phyloP scores from a whole-genome alignment of 2,329 filamentous ascomycete genomes.

The Fusarium decemcellulare region DNA sequence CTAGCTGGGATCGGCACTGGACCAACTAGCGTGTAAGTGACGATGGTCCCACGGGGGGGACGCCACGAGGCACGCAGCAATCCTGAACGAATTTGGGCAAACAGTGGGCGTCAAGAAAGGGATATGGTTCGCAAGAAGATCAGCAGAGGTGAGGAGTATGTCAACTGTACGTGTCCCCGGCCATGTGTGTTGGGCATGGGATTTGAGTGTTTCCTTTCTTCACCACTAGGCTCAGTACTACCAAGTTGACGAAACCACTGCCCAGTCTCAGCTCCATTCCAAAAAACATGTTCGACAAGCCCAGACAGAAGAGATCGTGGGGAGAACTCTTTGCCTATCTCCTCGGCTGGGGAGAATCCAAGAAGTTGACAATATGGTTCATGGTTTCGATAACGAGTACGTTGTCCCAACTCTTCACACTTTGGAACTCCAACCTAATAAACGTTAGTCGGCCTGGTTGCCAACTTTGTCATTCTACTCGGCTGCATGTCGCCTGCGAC shows the following conservation, averaged over 20 bases:
- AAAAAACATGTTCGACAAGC: not conserved
- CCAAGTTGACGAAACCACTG: too few relatives aligned
- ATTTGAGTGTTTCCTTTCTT: not conserved
- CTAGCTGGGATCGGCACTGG: not conserved
- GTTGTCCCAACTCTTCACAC: not conserved
- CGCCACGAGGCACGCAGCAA: slow-evolving; percentile 6
- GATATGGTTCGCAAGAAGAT: not conserved
- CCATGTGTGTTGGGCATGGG: not conserved
- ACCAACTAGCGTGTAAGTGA: not conserved
- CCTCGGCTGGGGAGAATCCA: slow-evolving; percentile 30
- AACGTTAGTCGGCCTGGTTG: slow-evolving; percentile 22
- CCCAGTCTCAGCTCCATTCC: too few relatives aligned
- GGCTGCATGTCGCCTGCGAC: slow-evolving; percentile 24
- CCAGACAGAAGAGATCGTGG: slow-evolving; percentile 5
- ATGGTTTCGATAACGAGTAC: slow-evolving; percentile 28
- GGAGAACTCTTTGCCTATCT: slow-evolving; percentile 16
- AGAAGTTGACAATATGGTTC: slow-evolving; percentile 28
- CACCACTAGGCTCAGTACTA: not conserved
- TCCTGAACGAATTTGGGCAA: not conserved
- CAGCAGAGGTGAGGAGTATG: not conserved
- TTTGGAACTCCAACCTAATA: not conserved
- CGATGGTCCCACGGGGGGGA: too few relatives aligned
- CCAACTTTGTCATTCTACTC: slow-evolving; percentile 28
- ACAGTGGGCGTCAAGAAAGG: not conserved
- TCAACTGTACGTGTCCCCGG: not conserved